Base-by-base conservation (phyloP, 1,284 basidiomycete genomes). In the Caloboletus inedulis region DNA sequence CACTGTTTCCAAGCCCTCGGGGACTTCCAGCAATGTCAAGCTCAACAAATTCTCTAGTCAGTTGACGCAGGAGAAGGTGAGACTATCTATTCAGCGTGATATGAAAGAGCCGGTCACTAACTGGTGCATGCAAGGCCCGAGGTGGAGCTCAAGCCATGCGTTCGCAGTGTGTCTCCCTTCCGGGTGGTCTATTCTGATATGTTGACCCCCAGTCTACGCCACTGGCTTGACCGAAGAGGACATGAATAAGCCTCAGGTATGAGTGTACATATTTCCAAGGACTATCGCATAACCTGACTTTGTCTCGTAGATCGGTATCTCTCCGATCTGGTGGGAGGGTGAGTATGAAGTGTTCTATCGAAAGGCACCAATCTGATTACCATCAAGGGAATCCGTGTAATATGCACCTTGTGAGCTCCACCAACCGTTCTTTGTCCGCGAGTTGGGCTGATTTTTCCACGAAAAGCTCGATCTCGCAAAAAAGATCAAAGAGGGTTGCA, bases 291-390 rank as follows among this genome's bases (percentile, higher is more conserved):
- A 47, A 2, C 12, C 47, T 54, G 43, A 59, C 39, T 43, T 35
- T 42, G 23, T 49, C 37, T 47, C 34, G 34, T 62, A 89, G 87
- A 85, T 92, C 62, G 90, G 90, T 36, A 89, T 92, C 61, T 87
- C 87, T 33, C 85, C 88, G 2, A 78, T 92, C 48, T 91, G 90
- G 89, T 91, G 89, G 88, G 89, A 91, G 79, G 89, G 88, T 87
- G 57, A 53, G 75, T 69, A 14, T 39, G 18, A 12, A 27, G 37
- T 43, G 14, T 40, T 51, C 36, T 51, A 30, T 25, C 33, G 4
- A n/a, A 43, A 49, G n/a, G 31, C 13, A 39, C 18, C 33, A 29
- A 23, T 37, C 44, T 57, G 27, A 69, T 41, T 13, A 27, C 18
- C 21, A 21, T 41, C 52, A 85, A 64, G 87, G 89, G 25, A 92